Evolutionary conservation across 805 yeast species (phyloP), one percentile per base, ranked within the genome.

Genomic region (Starmerella bacillaris): DNA sequence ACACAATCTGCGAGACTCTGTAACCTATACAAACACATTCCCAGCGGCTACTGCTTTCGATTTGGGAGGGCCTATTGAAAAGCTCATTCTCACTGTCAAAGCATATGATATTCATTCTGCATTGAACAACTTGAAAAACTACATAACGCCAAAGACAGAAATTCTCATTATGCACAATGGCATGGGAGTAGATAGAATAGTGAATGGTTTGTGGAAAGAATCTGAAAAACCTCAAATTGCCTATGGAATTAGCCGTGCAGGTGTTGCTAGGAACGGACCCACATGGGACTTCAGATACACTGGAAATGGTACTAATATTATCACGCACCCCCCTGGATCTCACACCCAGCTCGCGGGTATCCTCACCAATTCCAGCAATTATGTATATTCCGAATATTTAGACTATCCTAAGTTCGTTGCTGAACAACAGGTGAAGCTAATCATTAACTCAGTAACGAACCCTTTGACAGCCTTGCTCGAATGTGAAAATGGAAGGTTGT

Each of bases 221-320:
- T 46, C 42, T 0, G 30, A 41, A 1, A 51, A 70, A 35, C 94
- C 94, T 0, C 61, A 59, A 12, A 39, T 82, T 4, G 70, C 64
- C 48, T 78, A 72, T 49, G 94, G 84, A 36, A 72, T 84, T 18
- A 76, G 77, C 30, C 69, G 78, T 3, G 95, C 86, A 53, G 96
- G 94, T 9, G 79, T 76, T 1, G 76, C 67, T 55, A 68, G 70
- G 26, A 49, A 53, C 4, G 45, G 57, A 15, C 48, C 57, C 14
- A 63, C 63, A 1, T 68, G 59, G 44, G 57, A 56, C 12, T 68
- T 61, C 41, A 60, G 60, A 22, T 92, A 77, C 55, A 84, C 78
- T n/a, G 92, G 89, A 0, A 51, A 53, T 24, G 92, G 86, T 42
- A 3, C 38, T 28, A 28, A 24, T 29, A 3, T 21, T 33, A 11